Evolutionary conservation across 371 early-diverging fungal genomes (phyloP), one percentile per base, ranked within the genome.

Genomic region (Capillidium rhysosporum): DNA sequence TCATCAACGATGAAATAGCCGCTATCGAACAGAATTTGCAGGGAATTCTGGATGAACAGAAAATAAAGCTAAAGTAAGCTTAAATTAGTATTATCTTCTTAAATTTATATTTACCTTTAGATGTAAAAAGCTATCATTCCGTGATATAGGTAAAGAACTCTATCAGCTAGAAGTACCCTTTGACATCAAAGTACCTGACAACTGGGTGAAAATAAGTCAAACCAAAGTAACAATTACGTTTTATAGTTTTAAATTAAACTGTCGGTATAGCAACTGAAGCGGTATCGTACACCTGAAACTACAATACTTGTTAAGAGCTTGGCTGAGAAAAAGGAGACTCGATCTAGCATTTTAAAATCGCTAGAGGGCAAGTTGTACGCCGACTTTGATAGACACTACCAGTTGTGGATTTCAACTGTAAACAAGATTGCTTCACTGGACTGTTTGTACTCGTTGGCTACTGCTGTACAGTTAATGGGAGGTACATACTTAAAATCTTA

Each of bases 81-180:
- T 1, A 20, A 12, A 8, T 25, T 52, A 21, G 5, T 24, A 29
- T 9, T 2, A 16, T 24, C 25, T 12, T 41, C 1, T 52, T 9
- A 49, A n/a, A n/a, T 10, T 8, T 8, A 44, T 30, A 26, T 26
- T 53, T 10, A 61, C 34, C 0, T 34, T 8, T 57, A 74, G 75
- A 40, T 68, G 66, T 2, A 57, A 67, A 26, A 67, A 71, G 38
- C 52, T 84, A n/a, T 58, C 52, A 1, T 99, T 85, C 70, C 84
- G 80, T 59, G 80, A 93, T 68, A 63, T 94, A 48, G 93, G 93
- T 24, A 98, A 98, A 63, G 98, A 98, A 60, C 73, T 88, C 5
- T 92, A 86, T 65, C 92, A 91, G 67, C 63, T 98, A 16, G 98
- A 99, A 62, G 75, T 90, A 1, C 86, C 96, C 0, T 70, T 73